Base-by-base conservation (phyloP, 129 eudicot genomes). In the Scalesia atractyloides region DNA sequence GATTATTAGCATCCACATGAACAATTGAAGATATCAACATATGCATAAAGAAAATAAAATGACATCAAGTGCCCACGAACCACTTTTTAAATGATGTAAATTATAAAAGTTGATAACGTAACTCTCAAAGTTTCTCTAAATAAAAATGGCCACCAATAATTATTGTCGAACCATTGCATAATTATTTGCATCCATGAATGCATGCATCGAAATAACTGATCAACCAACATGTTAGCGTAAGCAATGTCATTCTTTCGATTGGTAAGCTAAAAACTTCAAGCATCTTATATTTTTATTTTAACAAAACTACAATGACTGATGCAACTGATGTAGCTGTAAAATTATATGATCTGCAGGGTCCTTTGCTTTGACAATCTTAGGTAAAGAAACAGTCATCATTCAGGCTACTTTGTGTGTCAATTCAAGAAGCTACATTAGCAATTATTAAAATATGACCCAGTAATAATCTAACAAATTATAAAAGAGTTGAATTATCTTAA, bases 131-230 rank as follows among this genome's bases (percentile, higher is more conserved):
- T 30, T 52, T 69, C 20, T 3, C 33, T 9, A 9, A 54, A 41
- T n/a, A 33, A 37, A 20, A 39, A 39, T 7, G 26, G 3, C 9
- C 61, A 53, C 30, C 17, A 48, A 48, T 17, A 11, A n/a, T 13
- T 13, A 4, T 13, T 26, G 33, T n/a, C 30, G 30, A 15, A 15
- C 16, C 48, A 49, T n/a, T 49, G 14, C 13, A 37, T 37, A 7
- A 54, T 18, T 54, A 37, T 41, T 54, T 36, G 39, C 53, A 54
- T 53, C 19, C 64, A 56, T 54, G 20, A 53, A 54, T 39, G 53
- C 9, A 46, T 19, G 0, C 30, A 4, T 68, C 59, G 30, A 3
- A 68, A 72, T 61, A 58, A 59, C 15, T 44, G 7, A 57, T 19
- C 4, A 20, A 7, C 54, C 19, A 47, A 48, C 33, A 7, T 14